A percentile compares a stretch with the other conserved stretches of the same genome.
Evolutionary conservation across 2,329 filamentous ascomycete genomes (phyloP).

Genomic region (Metarhizium anisopliae): DNA sequence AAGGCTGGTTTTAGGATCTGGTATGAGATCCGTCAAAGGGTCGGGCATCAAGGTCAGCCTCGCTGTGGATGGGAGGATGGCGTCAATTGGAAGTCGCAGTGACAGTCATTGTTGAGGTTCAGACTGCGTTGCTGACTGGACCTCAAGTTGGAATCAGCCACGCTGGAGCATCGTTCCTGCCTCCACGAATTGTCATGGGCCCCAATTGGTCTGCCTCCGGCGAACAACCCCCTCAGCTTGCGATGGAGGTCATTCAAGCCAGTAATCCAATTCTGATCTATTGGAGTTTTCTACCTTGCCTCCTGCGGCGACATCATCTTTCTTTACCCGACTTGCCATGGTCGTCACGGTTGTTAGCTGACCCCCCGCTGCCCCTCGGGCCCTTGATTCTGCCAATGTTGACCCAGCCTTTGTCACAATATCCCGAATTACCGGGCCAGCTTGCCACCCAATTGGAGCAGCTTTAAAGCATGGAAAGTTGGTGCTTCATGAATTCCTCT

Average conservation of each 20-base stretch:
- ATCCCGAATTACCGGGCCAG: neutral
- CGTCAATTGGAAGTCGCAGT: too few relatives aligned
- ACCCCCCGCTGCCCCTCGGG: neutral
- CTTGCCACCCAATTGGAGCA: neutral
- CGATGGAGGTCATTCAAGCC: neutral
- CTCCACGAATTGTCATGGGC: neutral
- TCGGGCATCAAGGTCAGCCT: too few relatives aligned
- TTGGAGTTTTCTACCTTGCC: too few relatives aligned
- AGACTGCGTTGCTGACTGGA: too few relatives aligned
- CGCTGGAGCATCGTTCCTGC: slow-evolving; percentile 24
- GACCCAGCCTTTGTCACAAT: neutral
- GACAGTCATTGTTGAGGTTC: too few relatives aligned
- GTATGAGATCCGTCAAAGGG: too few relatives aligned
- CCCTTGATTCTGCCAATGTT: neutral
- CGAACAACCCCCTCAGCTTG: neutral
- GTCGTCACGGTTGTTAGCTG: neutral
- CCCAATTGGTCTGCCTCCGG: neutral
- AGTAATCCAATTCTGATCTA: too few relatives aligned
- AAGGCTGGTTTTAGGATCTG: too few relatives aligned
- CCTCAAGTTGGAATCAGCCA: slow-evolving; percentile 37
- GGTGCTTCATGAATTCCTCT: too few relatives aligned
- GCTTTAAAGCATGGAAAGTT: neutral
- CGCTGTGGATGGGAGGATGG: too few relatives aligned
- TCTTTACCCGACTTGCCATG: neutral
- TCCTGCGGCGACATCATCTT: neutral